These are phyloP conservation scores for Pichia phayaonensis DNA, from an alignment of 805 yeast genomes.

Conservation along the genomic window DNA sequence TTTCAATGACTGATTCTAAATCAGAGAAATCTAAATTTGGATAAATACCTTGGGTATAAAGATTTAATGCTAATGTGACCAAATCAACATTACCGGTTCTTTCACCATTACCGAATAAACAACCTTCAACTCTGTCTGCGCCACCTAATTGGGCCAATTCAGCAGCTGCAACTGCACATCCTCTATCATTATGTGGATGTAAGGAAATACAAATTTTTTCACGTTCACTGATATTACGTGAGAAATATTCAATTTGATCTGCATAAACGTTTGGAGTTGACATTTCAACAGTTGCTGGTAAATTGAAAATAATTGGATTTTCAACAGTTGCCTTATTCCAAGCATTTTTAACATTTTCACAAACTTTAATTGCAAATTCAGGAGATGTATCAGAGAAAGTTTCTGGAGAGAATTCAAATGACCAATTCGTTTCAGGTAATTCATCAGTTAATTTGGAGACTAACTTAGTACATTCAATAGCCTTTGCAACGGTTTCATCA, in stretches of 20 bases:
- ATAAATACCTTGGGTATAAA: conserved; percentile 70
- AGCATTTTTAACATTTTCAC: conserved; percentile 68
- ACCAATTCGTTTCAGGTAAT: conserved; percentile 53
- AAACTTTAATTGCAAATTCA: conserved; percentile 54
- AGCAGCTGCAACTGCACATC: conserved; percentile 85
- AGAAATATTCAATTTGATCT: conserved; percentile 73
- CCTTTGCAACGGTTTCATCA: conserved; percentile 51
- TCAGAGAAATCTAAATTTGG: conserved; percentile 70
- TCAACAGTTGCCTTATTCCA: conserved; percentile 59
- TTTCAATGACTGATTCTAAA: conserved; percentile 55
- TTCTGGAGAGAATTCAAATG: conserved; percentile 75
- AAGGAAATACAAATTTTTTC: conserved; percentile 67
- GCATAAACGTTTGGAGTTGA: conserved; percentile 77
- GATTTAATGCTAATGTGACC: conserved; percentile 67
- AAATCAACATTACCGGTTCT: conserved; percentile 83
- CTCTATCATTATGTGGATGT: conserved; percentile 81
- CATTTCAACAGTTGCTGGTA: conserved; percentile 84
- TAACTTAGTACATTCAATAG: conserved; percentile 53
- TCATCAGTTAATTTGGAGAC: conserved; percentile 50
- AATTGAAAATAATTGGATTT: conserved; percentile 66
- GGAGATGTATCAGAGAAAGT: conserved; percentile 65
- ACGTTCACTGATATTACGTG: conserved; percentile 53
- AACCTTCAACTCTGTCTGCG: conserved; percentile 84
- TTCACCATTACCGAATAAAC: conserved; percentile 81
- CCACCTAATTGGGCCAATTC: conserved; percentile 79